Conservation (phyloP, 495 filamentous ascomycete genomes). For the Xylaria cubensis region DNA sequence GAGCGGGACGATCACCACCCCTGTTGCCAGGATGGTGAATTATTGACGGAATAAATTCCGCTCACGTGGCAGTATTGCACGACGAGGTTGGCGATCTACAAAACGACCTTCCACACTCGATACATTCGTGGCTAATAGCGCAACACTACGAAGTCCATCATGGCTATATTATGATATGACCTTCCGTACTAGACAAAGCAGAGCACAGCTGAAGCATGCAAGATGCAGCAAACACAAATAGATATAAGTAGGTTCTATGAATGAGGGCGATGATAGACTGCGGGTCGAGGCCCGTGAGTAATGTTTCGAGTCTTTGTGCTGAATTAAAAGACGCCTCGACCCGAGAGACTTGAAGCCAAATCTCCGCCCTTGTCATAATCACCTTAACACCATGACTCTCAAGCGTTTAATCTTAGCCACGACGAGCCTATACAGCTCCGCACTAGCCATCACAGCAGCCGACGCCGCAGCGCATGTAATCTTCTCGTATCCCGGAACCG, state of each 20-base stretch:
- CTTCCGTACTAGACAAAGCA: constrained; percentile 8
- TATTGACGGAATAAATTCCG: constrained; percentile 22
- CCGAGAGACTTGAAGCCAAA: background rate
- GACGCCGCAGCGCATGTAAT: constrained; percentile 46
- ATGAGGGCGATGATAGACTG: background rate
- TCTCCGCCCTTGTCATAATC: background rate
- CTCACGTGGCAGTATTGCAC: background rate
- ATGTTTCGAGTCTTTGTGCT: background rate
- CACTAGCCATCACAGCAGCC: constrained; percentile 23
- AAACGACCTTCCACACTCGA: constrained; percentile 20
- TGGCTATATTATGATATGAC: background rate
- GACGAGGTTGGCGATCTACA: background rate
- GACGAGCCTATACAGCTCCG: constrained; percentile 7
- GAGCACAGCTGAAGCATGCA: background rate
- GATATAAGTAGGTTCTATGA: background rate
- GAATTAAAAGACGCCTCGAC: background rate
- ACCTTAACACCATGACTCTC: background rate
- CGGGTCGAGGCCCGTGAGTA: background rate
- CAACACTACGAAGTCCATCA: background rate
- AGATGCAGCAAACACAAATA: background rate
- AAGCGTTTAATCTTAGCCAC: background rate
- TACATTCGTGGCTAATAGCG: background rate
- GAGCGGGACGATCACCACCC: no score
- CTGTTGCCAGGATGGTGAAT: no score
- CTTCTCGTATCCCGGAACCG: constrained; percentile 44